Percentiles rank a stretch among this genome's conserved stretches.
Conservation (phyloP, 495 filamentous ascomycete species). For the Penicillium cosmopolitanum region DNA sequence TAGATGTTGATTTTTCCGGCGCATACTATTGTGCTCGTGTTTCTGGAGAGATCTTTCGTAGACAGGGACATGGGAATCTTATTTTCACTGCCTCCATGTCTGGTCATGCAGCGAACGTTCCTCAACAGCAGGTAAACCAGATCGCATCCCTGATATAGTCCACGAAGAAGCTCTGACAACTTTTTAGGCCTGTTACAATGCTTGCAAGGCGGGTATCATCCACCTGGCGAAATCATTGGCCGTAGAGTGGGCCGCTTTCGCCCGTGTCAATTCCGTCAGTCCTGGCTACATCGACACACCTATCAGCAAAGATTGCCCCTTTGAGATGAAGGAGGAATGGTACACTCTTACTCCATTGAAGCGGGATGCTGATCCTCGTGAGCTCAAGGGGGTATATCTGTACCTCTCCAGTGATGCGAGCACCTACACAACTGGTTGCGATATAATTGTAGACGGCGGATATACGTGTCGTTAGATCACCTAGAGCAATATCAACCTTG, state of each 20-base stretch:
- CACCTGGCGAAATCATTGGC: slow-evolving; percentile 75
- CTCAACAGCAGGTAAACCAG: slow-evolving; percentile 50
- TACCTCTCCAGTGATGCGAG: slow-evolving; percentile 78
- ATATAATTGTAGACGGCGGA: slow-evolving; percentile 68
- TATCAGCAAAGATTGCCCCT: slow-evolving; percentile 48
- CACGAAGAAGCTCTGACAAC: background rate
- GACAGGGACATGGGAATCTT: slow-evolving; percentile 65
- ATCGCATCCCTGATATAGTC: background rate
- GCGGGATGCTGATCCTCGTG: slow-evolving; percentile 45
- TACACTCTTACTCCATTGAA: slow-evolving; percentile 65
- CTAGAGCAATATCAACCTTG: too few species aligned
- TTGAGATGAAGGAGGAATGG: slow-evolving; percentile 22
- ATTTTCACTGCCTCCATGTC: slow-evolving; percentile 75
- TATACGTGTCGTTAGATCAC: slow-evolving; percentile 27
- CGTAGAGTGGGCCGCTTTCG: slow-evolving; percentile 82
- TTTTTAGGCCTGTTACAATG: slow-evolving; percentile 61
- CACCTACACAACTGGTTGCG: slow-evolving; percentile 77
- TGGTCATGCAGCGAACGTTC: slow-evolving; percentile 78
- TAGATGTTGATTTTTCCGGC: slow-evolving; percentile 73
- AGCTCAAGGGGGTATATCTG: slow-evolving; percentile 81
- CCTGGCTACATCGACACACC: slow-evolving; percentile 84
- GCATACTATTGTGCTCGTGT: slow-evolving; percentile 74
- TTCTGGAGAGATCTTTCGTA: slow-evolving; percentile 61
- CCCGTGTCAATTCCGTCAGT: slow-evolving; percentile 75
- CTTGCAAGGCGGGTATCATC: slow-evolving; percentile 77